A percentile compares a stretch with the other conserved stretches of the same genome.
These are phyloP conservation scores for Ganoderma sp. DNA, from an alignment of 1,284 basidiomycete species.

Conservation along the genomic window DNA sequence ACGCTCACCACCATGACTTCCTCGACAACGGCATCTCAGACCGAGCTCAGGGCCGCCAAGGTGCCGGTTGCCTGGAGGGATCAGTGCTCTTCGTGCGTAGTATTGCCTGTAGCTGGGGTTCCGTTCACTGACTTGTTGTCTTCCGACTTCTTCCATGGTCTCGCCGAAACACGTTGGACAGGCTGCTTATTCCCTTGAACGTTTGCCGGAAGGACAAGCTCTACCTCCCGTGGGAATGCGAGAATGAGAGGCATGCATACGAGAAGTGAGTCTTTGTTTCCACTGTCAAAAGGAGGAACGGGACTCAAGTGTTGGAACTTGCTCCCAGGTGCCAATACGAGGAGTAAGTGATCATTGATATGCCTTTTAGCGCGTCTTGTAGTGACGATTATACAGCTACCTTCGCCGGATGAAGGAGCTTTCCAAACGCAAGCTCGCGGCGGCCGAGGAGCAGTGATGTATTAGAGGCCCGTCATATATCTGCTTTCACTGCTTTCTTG, in stretches of 20 bases:
- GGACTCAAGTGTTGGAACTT: background rate
- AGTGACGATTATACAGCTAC: constrained; percentile 57
- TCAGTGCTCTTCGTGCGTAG: constrained; percentile 87
- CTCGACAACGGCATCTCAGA: constrained; percentile 81
- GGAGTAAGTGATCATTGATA: constrained; percentile 63
- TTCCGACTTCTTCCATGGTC: background rate
- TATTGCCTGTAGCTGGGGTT: background rate
- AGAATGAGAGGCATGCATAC: constrained; percentile 77
- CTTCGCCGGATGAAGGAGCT: constrained; percentile 85
- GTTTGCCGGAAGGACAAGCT: constrained; percentile 74
- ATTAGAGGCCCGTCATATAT: constrained; percentile 17
- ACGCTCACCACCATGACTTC: constrained; percentile 58
- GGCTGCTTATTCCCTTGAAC: constrained; percentile 87
- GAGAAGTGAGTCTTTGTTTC: constrained; percentile 66
- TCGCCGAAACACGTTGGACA: constrained; percentile 40
- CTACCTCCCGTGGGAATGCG: constrained; percentile 85
- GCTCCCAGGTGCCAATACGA: constrained; percentile 82
- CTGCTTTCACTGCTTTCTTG: constrained; percentile 17
- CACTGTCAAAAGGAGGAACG: background rate
- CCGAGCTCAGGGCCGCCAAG: constrained; percentile 77
- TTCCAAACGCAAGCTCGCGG: constrained; percentile 71
- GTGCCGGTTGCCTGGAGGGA: constrained; percentile 89
- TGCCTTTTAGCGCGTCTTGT: background rate
- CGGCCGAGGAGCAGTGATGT: constrained; percentile 53
- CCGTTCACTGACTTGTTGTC: background rate